phyloP scores from a whole-genome alignment of 306 rosid species.

The Citrullus amarus region DNA sequence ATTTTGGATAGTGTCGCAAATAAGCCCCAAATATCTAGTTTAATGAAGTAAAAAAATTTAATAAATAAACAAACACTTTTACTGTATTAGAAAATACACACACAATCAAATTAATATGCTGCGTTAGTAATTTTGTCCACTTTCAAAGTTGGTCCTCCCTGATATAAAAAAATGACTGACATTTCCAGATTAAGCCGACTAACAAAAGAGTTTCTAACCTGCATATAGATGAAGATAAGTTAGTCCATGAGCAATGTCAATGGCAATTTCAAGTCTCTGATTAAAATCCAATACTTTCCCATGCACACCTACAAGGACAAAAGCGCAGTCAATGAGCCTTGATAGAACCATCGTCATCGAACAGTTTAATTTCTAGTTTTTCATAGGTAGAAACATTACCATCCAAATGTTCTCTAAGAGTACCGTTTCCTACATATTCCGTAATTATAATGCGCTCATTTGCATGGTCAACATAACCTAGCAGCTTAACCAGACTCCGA shows the following conservation, averaged over 20 bases:
- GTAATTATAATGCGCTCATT: constrained; percentile 80
- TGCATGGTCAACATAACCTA: constrained; percentile 74
- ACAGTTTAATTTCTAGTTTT: neutral
- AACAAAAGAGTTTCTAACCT: constrained; percentile 35
- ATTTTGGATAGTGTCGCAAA: neutral
- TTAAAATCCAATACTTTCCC: constrained; percentile 80
- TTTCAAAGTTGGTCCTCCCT: neutral
- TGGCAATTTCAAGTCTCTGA: constrained; percentile 91
- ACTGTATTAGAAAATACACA: neutral
- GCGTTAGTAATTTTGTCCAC: neutral
- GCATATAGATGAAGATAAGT: constrained; percentile 86
- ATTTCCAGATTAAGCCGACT: neutral
- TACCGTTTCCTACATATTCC: constrained; percentile 79
- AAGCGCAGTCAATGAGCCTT: constrained; percentile 7
- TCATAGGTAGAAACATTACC: constrained; percentile 36
- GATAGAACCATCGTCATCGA: constrained; percentile 7
- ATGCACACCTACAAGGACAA: constrained; percentile 46
- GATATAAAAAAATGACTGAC: neutral
- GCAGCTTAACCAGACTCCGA: constrained; percentile 83
- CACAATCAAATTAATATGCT: neutral
- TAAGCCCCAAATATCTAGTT: neutral
- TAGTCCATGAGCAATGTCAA: constrained; percentile 94
- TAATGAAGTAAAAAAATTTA: neutral
- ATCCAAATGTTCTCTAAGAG: constrained; percentile 93
- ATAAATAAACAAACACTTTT: neutral